Percentiles rank a stretch among this genome's conserved stretches.
These are phyloP conservation scores for Oidiodendron maius DNA, from an alignment of 495 filamentous ascomycete species.

Conservation along the genomic window DNA sequence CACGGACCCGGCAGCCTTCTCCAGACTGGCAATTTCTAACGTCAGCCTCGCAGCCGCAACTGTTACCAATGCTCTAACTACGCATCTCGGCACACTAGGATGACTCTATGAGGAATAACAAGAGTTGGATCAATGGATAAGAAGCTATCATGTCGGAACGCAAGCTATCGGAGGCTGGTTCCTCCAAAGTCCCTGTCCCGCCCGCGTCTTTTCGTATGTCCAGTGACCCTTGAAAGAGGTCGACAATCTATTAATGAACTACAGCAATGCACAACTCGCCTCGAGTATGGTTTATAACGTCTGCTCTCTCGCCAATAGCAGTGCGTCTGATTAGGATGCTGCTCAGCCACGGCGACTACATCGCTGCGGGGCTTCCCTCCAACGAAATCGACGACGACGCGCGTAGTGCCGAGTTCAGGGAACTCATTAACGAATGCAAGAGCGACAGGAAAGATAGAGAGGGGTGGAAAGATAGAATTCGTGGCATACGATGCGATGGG, in stretches of 20 bases:
- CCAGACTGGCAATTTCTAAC: too few relatives aligned
- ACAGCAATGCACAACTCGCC: conserved; percentile 47
- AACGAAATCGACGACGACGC: conserved; percentile 58
- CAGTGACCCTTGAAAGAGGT: background rate
- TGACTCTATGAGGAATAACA: background rate
- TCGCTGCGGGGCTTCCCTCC: conserved; percentile 70
- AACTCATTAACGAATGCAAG: conserved; percentile 53
- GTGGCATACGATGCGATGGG: conserved; percentile 48
- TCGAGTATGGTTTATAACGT: conserved; percentile 83
- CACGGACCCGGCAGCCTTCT: too few relatives aligned
- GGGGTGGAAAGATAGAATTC: conserved; percentile 52
- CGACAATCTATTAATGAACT: too few relatives aligned
- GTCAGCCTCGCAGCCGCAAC: conserved; percentile 2
- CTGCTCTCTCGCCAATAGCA: conserved; percentile 73
- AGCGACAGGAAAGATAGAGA: conserved; percentile 47
- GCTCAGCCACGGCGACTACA: conserved; percentile 80
- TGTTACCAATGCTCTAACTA: background rate
- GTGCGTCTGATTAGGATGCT: conserved; percentile 64
- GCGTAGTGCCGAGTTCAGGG: conserved; percentile 46
- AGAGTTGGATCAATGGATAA: background rate
- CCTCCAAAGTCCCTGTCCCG: conserved; percentile 14
- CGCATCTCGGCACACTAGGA: background rate
- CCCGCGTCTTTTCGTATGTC: conserved; percentile 18
- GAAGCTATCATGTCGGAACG: conserved; percentile 13
- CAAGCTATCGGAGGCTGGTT: conserved; percentile 19